Percentiles rank a stretch among this genome's conserved stretches.
These are phyloP conservation scores for Irpex sp. DNA, from an alignment of 1,284 basidiomycete species.

Conservation along the genomic window DNA sequence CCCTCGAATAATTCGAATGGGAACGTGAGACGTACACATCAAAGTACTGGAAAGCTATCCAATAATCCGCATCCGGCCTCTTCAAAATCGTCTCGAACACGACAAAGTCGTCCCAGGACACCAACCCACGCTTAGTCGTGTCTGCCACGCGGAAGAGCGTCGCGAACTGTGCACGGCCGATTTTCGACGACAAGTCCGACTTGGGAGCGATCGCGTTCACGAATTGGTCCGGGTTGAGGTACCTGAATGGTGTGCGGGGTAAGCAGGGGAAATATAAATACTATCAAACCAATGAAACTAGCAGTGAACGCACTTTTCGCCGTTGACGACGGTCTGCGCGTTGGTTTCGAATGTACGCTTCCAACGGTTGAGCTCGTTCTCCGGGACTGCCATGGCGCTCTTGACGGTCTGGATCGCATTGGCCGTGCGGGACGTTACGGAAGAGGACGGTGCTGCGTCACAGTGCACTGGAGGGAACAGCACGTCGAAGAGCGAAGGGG, in stretches of 20 bases:
- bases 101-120: constrained; percentile 93
- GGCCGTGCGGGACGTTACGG: constrained; percentile 35
- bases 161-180: constrained; percentile 82
- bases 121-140: constrained; percentile 66
- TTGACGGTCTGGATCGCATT: constrained; percentile 61
- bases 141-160: constrained; percentile 92
- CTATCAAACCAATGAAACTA: background rate
- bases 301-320: constrained; percentile 66
- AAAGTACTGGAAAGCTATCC: constrained; percentile 95
- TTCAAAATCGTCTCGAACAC: constrained; percentile 90
- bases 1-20: background rate
- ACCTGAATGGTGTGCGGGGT: constrained; percentile 40
- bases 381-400: constrained; percentile 66
- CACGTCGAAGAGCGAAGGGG: constrained; percentile 5
- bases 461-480: constrained; percentile 46
- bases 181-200: constrained; percentile 72
- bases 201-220: constrained; percentile 90
- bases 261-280: background rate
- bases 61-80: constrained; percentile 90
- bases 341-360: constrained; percentile 80
- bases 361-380: constrained; percentile 85
- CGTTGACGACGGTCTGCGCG: constrained; percentile 66
- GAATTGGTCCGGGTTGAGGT: constrained; percentile 80
- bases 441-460: constrained; percentile 32
- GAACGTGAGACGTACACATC: constrained; percentile 67